Conservation (phyloP, 2,329 filamentous ascomycete species). For the Sporothrix curviconia region DNA sequence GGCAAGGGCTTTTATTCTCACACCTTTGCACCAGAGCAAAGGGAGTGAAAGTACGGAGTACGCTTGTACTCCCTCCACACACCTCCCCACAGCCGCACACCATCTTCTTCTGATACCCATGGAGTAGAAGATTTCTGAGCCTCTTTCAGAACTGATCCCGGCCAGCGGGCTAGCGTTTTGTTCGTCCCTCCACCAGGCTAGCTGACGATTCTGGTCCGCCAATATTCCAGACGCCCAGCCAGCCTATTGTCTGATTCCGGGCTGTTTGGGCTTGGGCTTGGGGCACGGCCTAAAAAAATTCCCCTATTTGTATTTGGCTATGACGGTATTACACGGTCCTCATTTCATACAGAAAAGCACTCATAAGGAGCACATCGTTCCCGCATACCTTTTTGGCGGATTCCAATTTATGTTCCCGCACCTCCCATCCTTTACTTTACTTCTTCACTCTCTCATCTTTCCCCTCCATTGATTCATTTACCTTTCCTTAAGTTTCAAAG, state of each 20-base stretch:
- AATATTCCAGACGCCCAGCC: neutral
- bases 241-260: neutral
- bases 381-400: neutral
- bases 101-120: neutral
- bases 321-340: no score
- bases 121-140: no score
- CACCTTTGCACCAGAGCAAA: neutral
- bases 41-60: neutral
- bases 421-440: neutral
- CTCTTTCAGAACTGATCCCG: no score
- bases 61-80: neutral
- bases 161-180: neutral
- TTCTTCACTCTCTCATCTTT: neutral
- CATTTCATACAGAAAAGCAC: slow-evolving; percentile 1
- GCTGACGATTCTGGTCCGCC: neutral
- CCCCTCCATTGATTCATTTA: neutral
- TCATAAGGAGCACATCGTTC: neutral
- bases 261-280: slow-evolving; percentile 13
- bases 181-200: neutral
- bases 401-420: slow-evolving; percentile 9
- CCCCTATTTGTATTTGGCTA: no score
- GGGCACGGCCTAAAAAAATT: neutral
- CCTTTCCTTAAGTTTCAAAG: no score
- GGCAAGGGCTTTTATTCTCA: neutral
- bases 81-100: neutral